Evolutionary conservation across 306 rosid genomes (phyloP).

Genomic region (Gynostemma pentaphyllum): DNA sequence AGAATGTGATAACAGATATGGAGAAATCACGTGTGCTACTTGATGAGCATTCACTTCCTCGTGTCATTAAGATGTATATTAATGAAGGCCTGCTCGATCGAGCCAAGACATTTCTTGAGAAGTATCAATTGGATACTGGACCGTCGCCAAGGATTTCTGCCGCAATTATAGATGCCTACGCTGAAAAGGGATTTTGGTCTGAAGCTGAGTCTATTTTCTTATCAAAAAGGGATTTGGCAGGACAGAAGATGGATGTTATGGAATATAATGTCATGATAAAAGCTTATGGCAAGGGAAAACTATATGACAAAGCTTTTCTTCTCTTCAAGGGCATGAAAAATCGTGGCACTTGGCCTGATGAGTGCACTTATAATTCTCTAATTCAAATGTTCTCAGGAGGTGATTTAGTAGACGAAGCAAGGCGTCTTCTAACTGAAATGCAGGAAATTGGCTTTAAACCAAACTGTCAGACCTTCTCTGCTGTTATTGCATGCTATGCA

Average conservation of each 20-base stretch:
- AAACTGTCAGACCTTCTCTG: conserved; percentile 52
- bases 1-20: conserved; percentile 55
- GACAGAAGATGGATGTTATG: conserved; percentile 37
- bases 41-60: conserved; percentile 58
- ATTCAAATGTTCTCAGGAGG: conserved; percentile 84
- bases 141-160: conserved; percentile 41
- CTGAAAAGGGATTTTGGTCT: conserved; percentile 67
- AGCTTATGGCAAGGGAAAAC: conserved; percentile 71
- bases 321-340: conserved; percentile 70
- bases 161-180: conserved; percentile 67
- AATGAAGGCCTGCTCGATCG: conserved; percentile 40
- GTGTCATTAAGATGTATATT: conserved; percentile 63
- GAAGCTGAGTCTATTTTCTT: conserved; percentile 64
- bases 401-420: conserved; percentile 58
- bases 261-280: conserved; percentile 85
- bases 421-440: conserved; percentile 56
- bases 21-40: conserved; percentile 32
- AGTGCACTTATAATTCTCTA: conserved; percentile 71
- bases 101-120: conserved; percentile 39
- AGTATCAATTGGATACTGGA: conserved; percentile 25
- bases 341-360: conserved; percentile 64
- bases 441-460: conserved; percentile 54
- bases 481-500: conserved; percentile 59
- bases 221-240: conserved; percentile 32
- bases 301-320: conserved; percentile 52